Evolutionary conservation across 73 alveolate genomes (phyloP).

Genomic region (Paramecium bursaria): DNA sequence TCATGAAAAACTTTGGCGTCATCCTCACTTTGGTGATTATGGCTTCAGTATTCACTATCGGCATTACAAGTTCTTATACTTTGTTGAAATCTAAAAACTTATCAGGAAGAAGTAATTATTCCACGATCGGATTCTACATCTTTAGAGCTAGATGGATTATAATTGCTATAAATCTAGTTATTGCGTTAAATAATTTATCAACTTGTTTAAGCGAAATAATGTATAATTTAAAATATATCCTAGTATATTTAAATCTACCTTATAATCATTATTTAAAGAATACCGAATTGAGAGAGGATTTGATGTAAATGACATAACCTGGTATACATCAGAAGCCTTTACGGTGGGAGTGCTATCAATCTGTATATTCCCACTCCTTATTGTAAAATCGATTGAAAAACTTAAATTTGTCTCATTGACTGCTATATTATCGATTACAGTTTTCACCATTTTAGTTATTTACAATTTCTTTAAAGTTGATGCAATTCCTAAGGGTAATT

Average conservation of each 20-base stretch:
- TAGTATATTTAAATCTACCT: neutral
- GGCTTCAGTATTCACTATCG: neutral
- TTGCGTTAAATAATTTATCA: too few species aligned
- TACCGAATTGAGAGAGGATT: neutral
- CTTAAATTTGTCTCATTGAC: slow-evolving; percentile 30
- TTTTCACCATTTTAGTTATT: slow-evolving; percentile 20
- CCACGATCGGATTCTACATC: slow-evolving; percentile 42
- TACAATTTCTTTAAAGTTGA: slow-evolving; percentile 40
- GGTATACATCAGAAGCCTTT: too few species aligned
- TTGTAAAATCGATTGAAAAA: slow-evolving; percentile 56
- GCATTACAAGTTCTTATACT: neutral
- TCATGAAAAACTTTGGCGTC: slow-evolving; percentile 32
- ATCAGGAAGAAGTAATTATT: slow-evolving; percentile 30
- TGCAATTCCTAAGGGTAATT: slow-evolving; percentile 13
- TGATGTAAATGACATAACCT: too few species aligned
- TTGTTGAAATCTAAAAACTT: slow-evolving; percentile 36
- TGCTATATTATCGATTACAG: slow-evolving; percentile 17
- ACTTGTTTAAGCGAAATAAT: neutral
- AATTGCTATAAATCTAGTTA: too few species aligned
- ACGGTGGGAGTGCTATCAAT: too few species aligned
- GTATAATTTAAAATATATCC: neutral
- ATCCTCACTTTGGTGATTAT: neutral
- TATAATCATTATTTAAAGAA: too few species aligned
- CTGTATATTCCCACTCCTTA: neutral
- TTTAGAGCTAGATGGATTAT: slow-evolving; percentile 13